Evolutionary conservation across 2,329 filamentous ascomycete genomes (phyloP), one percentile per base, ranked within the genome.

Genomic region (Ascochyta fabae): DNA sequence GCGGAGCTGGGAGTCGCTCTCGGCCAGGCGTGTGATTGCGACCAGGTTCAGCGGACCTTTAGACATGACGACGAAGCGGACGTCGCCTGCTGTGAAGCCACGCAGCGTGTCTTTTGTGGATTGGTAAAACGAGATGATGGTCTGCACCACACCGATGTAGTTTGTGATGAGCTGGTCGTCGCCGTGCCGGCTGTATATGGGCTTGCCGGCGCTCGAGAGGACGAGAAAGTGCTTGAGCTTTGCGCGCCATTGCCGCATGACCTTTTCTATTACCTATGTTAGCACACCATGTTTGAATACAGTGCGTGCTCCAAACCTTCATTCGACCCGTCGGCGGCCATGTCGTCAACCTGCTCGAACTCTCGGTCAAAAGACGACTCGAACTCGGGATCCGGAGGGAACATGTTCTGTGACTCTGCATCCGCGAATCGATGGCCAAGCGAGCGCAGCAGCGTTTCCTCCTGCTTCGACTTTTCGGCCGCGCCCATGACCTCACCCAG

Each of bases 191-290:
- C 92, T 98, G 82, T 94, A 99, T 44, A 99, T 96, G 10, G 95
- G 96, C 74, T 99, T 99, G 19, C 95, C 95, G 9, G 96, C 94
- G 13, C 92, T 94, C 2, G 95, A 98, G 1, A 99, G 81, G 67
- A 99, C 96, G 77, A 99, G 86, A 75, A 96, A 99, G 77, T 99
- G 95, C 77, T 99, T 99, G 60, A 93, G 83, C 78, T 98, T 98
- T 34, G 89, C 86, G 72, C 92, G 95, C 93, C 93, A 99, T 60
- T 87, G 82, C 15, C 80, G 78, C 36, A 96, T 80, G 24, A 91
- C 65, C 22, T 72, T 62, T 66, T 79, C 78, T 73, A 70, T 67
- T 56, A 34, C 54, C 50, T 56, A 56, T 48, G 70, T 75, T 70
- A 75, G 71, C 62, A 61, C 56, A 46, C 24, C 49, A 56, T 48